Conservation (phyloP, 148 eudicot genomes). For the Nyssa sinensis region DNA sequence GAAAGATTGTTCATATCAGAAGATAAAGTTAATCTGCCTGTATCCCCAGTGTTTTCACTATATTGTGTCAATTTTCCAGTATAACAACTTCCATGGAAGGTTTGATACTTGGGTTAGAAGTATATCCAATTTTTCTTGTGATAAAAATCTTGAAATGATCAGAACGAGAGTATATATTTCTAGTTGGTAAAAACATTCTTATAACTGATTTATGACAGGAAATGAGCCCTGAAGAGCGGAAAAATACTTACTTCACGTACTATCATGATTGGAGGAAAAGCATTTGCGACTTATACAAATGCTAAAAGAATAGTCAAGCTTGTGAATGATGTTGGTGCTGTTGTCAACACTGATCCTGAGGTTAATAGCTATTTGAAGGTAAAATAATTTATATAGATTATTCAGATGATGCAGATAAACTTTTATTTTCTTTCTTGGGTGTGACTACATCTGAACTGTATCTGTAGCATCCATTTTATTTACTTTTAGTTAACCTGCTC, state of each 20-base stretch:
- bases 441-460: background rate
- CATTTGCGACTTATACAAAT: conserved; percentile 94
- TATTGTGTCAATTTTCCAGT: background rate
- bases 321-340: conserved; percentile 89
- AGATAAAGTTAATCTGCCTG: background rate
- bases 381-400: background rate
- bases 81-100: background rate
- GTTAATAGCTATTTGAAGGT: conserved; percentile 91
- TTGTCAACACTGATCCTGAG: conserved; percentile 90
- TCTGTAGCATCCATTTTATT: background rate
- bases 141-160: conserved; percentile 3
- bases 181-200: background rate
- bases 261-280: conserved; percentile 97
- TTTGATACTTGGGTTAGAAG: background rate
- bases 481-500: background rate
- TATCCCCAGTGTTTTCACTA: no score
- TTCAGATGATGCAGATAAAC: background rate
- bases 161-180: background rate
- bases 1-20: background rate
- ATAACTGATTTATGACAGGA: conserved; percentile 43
- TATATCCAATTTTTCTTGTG: background rate
- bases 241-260: conserved; percentile 78
- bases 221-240: conserved; percentile 88
- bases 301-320: conserved; percentile 96
- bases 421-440: background rate